Conservation (phyloP, 2,329 filamentous ascomycete genomes). For the Bipolaris zeicola region DNA sequence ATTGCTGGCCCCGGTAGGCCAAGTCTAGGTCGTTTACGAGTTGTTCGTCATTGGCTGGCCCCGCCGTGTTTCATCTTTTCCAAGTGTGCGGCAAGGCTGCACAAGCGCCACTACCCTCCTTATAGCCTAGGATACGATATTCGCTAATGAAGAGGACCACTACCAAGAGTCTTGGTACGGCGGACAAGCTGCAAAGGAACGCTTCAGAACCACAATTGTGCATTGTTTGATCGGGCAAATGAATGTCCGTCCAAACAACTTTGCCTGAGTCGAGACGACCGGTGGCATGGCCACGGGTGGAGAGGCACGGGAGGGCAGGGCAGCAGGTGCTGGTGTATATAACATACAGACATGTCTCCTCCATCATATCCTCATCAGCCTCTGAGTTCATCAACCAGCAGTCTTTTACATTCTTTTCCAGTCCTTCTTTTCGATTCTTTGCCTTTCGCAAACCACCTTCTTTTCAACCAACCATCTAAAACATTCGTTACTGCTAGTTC, state of each 20-base stretch:
- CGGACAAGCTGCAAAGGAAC: not conserved
- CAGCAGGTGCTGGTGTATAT: not conserved
- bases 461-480: constrained; percentile 1
- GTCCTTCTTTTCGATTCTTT: not conserved
- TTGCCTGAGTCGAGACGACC: not conserved
- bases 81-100: not conserved
- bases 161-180: constrained; percentile 2
- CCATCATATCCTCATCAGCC: not conserved
- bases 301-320: no score
- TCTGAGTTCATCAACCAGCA: constrained; percentile 1
- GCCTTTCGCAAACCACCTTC: not conserved
- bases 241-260: constrained; percentile 4
- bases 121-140: not conserved
- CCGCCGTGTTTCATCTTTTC: not conserved
- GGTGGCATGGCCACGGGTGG: not conserved
- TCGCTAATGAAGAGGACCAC: constrained; percentile 1
- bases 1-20: not conserved
- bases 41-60: not conserved
- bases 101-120: not conserved
- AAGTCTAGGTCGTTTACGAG: not conserved
- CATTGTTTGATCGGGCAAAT: not conserved
- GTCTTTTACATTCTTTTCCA: constrained; percentile 9
- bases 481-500: constrained; percentile 11
- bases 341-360: not conserved
- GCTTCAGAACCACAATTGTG: not conserved